Evolutionary conservation across 805 yeast genomes (phyloP), one percentile per base, ranked within the genome.

Genomic region (Hemisphaericaspora nanyangensis): DNA sequence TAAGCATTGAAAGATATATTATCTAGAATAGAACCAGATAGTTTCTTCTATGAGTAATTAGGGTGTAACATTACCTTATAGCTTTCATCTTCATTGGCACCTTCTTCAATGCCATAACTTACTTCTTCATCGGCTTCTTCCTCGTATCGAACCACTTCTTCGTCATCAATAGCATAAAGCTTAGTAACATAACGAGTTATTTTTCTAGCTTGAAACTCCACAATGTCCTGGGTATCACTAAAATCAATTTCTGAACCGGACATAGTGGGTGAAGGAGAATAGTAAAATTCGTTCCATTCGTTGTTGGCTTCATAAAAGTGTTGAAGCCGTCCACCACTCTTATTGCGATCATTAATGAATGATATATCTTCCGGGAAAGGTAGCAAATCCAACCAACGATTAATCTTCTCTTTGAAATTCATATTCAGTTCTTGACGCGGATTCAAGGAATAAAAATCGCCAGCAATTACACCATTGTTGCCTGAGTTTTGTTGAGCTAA

Each of bases 341-440:
- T 51, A 15, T 56, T 45, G 5, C 26, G 12, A 8, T 8, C 26
- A 8, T 7, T 10, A 6, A 0, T 61, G 52, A 36, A 60, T 67
- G 11, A 5, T 31, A 13, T 17, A 7, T 69, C 52, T 6, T 7
- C 11, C 10, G 12, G 3, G 10, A 19, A 26, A 1, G 90, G 90
- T 3, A 85, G 71, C 20, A 68, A 65, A 3, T 63, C 61, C 26
- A 85, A 72, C 93, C 93, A 85, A 6, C 56, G 61, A 28, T 67
- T 66, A 1, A 85, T 85, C 50, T 84, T 85, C 50, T 85, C 91
- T 34, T 60, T 64, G 45, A 71, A 75, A 1, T 79, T 70, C 89
- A 85, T 83, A 55, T 78, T 80, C 7, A 72, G 61, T 2, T 79
- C 78, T 22, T 60, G 59, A 50, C 87, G 67, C 10, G 91, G 91